A percentile compares a stretch with the other conserved stretches of the same genome.
phyloP scores from a whole-genome alignment of 140 eudicot genomes.

The Flaveria floridana region DNA sequence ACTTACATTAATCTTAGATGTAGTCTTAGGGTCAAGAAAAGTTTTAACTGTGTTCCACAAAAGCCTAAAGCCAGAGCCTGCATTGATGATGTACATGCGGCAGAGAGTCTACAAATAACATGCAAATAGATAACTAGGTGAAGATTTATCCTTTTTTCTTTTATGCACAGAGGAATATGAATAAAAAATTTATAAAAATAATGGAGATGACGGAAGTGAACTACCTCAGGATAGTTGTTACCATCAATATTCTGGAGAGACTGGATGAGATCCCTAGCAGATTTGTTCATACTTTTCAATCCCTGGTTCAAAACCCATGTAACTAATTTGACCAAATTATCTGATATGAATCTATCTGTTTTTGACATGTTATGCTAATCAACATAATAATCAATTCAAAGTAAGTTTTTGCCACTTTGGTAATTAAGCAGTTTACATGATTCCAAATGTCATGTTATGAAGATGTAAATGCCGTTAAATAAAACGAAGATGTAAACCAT shows the following conservation, averaged over 20 bases:
- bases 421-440: background rate
- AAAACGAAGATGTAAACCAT: background rate
- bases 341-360: constrained; percentile 8
- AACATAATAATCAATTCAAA: background rate
- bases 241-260: constrained; percentile 86
- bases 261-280: constrained; percentile 91
- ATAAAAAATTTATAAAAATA: background rate
- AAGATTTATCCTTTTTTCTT: background rate
- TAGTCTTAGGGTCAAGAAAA: constrained; percentile 98
- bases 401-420: background rate
- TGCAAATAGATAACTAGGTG: constrained; percentile 3
- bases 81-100: constrained; percentile 97
- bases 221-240: constrained; percentile 94
- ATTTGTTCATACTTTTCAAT: constrained; percentile 79
- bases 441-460: background rate
- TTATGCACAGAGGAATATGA: background rate
- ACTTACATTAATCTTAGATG: constrained; percentile 88
- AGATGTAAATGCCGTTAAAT: background rate
- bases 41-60: constrained; percentile 94
- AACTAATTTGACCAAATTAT: constrained; percentile 8
- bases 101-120: constrained; percentile 62
- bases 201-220: constrained; percentile 8
- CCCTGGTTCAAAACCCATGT: constrained; percentile 52
- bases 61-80: constrained; percentile 97
- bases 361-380: background rate